Conservation (phyloP, 257 asterid genomes). For the Osmanthus fragrans region DNA sequence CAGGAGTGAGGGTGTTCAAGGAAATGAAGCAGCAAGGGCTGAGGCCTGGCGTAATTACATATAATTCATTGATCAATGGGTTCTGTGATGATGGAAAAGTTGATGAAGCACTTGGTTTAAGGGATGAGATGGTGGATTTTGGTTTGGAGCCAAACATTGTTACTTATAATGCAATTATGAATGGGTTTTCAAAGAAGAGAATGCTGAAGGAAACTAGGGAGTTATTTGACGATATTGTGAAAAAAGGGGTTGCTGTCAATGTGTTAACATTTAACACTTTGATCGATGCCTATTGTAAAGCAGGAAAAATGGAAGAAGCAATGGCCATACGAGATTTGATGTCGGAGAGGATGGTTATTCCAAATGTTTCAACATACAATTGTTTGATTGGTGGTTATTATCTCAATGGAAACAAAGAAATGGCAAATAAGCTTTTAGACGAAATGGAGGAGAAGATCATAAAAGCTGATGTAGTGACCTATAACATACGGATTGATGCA, state of each 20-base stretch:
- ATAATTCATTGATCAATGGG: conserved; percentile 67
- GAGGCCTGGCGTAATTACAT: conserved; percentile 53
- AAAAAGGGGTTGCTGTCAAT: conserved; percentile 48
- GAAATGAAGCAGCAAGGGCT: conserved; percentile 65
- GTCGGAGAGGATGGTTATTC: conserved; percentile 53
- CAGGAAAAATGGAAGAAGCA: conserved; percentile 63
- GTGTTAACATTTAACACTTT: conserved; percentile 59
- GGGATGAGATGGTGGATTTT: conserved; percentile 55
- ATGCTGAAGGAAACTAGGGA: conserved; percentile 63
- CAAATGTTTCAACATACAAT: conserved; percentile 76
- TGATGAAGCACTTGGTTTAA: conserved; percentile 56
- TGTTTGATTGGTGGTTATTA: conserved; percentile 73
- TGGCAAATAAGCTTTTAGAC: conserved; percentile 46
- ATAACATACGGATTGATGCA: conserved; percentile 64
- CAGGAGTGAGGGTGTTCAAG: conserved; percentile 53
- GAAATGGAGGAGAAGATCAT: conserved; percentile 70
- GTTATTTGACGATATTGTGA: conserved; percentile 53
- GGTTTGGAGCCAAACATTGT: conserved; percentile 66
- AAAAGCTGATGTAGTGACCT: conserved; percentile 68
- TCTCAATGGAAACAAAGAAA: conserved; percentile 47
- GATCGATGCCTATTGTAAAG: conserved; percentile 73
- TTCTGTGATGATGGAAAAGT: conserved; percentile 56
- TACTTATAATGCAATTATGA: conserved; percentile 61
- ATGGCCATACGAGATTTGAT: conserved; percentile 44
- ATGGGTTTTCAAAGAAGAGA: conserved; percentile 60